Conservation (phyloP, 192 early-diverging fungal species). For the Coemansia interrupta region DNA sequence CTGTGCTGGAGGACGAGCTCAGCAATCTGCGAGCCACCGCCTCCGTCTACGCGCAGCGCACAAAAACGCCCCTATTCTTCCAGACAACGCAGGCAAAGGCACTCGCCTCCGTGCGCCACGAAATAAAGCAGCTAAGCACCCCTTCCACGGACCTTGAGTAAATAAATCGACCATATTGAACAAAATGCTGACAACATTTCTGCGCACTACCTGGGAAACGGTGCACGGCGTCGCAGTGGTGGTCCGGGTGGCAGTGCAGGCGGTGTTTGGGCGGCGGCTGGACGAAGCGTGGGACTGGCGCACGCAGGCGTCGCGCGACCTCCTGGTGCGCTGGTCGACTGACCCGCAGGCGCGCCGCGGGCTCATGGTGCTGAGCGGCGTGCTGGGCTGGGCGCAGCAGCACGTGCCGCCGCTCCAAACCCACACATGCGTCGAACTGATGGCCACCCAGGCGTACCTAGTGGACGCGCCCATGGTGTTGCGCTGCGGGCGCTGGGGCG, state of each 20-base stretch:
- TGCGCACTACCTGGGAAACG: too few species aligned
- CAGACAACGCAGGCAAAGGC: conserved; percentile 8
- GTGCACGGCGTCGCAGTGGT: too few species aligned
- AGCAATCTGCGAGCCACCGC: conserved; percentile 19
- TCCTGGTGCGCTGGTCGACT: conserved; percentile 16
- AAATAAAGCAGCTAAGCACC: conserved; percentile 12
- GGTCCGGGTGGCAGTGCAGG: not conserved
- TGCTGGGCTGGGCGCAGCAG: conserved; percentile 50
- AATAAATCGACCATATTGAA: too few species aligned
- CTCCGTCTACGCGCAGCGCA: conserved; percentile 25
- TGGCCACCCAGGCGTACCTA: too few species aligned
- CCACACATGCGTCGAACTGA: too few species aligned
- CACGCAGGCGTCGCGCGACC: conserved; percentile 22
- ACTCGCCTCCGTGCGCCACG: conserved; percentile 4
- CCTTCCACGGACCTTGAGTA: too few species aligned
- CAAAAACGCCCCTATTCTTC: conserved; percentile 23
- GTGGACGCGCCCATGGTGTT: too few species aligned
- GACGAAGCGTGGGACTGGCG: conserved; percentile 15
- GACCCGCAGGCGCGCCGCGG: conserved; percentile 20
- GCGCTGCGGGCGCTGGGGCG: too few species aligned
- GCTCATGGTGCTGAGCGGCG: conserved; percentile 75
- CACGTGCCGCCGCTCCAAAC: not conserved
- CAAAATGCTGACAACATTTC: too few species aligned
- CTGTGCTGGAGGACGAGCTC: conserved; percentile 31
- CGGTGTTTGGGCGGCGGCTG: conserved; percentile 4